phyloP scores from a whole-genome alignment of 75 land plant genomes.

The Sequoia sempervirens region DNA sequence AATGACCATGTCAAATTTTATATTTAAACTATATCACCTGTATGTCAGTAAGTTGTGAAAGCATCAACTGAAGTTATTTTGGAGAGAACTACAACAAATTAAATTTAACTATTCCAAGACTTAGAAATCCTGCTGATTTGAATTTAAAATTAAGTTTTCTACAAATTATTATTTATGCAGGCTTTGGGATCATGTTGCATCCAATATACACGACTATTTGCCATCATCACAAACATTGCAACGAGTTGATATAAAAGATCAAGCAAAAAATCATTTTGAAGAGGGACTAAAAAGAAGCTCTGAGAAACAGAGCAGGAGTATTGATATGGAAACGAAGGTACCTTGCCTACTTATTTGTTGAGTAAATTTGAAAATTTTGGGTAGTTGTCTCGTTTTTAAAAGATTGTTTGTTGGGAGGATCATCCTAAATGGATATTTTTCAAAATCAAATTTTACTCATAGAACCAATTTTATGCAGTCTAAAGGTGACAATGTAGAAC shows the following conservation, averaged over 20 bases:
- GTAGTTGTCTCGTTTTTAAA: not conserved
- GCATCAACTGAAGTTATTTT: not conserved
- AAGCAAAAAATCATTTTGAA: not conserved
- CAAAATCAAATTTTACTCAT: not conserved
- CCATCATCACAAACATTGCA: slow-evolving; percentile 18
- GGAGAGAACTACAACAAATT: not conserved
- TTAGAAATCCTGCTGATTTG: not conserved
- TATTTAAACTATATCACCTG: not conserved
- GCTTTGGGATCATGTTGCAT: slow-evolving; percentile 89
- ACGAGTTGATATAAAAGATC: slow-evolving; percentile 20
- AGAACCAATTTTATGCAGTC: slow-evolving; percentile 3
- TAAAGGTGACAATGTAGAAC: slow-evolving; percentile 3
- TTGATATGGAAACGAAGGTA: slow-evolving; percentile 22
- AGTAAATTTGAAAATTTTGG: not conserved
- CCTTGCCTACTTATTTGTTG: not conserved
- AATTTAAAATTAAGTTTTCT: not conserved
- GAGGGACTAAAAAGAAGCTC: slow-evolving; percentile 10
- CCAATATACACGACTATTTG: slow-evolving; percentile 49
- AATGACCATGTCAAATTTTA: not conserved
- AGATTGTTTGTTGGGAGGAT: not conserved
- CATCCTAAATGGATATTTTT: not conserved
- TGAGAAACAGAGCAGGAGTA: not conserved
- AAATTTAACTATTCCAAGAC: not conserved
- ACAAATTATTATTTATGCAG: slow-evolving; percentile 28
- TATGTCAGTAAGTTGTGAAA: not conserved